Conservation (phyloP, 2,329 filamentous ascomycete genomes). For the Teratosphaeriaceae sp. region DNA sequence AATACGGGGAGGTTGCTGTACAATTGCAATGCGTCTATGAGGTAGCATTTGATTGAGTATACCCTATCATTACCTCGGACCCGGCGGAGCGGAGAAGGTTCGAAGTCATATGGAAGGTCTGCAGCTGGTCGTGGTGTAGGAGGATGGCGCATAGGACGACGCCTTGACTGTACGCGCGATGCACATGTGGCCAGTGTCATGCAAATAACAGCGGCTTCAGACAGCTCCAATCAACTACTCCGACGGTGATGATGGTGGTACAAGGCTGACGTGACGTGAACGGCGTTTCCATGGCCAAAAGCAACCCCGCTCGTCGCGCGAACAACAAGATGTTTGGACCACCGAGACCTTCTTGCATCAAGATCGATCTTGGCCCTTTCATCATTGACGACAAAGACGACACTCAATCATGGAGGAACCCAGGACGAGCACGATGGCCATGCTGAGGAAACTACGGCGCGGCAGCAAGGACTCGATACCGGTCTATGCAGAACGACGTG, state of each 20-base stretch:
- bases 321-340: too few relatives aligned
- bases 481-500: not conserved
- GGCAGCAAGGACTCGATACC: constrained; percentile 14
- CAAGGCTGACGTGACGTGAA: not conserved
- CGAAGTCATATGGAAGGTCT: not conserved
- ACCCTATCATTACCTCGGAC: constrained; percentile 3
- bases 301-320: not conserved
- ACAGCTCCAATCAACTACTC: too few relatives aligned
- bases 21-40: too few relatives aligned
- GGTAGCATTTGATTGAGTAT: too few relatives aligned
- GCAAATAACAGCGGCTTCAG: too few relatives aligned
- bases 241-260: not conserved
- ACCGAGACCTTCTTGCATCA: not conserved
- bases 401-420: constrained; percentile 1
- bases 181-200: too few relatives aligned
- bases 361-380: not conserved
- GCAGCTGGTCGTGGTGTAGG: too few relatives aligned
- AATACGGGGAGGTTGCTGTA: too few relatives aligned
- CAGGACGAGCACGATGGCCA: constrained; percentile 3
- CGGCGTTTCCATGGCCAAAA: not conserved
- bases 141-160: too few relatives aligned
- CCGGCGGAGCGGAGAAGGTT: constrained; percentile 3
- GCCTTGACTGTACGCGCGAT: too few relatives aligned
- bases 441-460: constrained; percentile 15
- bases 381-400: too few relatives aligned